A percentile compares a stretch with the other conserved stretches of the same genome.
These are phyloP conservation scores for Irpex rosettiformis DNA, from an alignment of 1,284 basidiomycete genomes.

Conservation along the genomic window DNA sequence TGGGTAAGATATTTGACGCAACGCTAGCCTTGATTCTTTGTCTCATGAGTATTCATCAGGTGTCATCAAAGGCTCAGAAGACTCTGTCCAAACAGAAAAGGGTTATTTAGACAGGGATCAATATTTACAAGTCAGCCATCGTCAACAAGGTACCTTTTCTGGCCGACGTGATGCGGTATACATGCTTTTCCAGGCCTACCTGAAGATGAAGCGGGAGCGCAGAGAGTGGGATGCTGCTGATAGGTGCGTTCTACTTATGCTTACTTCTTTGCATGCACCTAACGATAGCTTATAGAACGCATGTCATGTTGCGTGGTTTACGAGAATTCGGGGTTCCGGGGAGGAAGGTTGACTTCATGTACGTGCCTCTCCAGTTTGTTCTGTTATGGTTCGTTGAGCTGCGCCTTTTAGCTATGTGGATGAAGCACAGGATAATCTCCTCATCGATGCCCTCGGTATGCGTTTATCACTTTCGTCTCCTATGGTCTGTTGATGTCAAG, in stretches of 20 bases:
- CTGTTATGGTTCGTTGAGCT: background rate
- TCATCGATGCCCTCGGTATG: constrained; percentile 63
- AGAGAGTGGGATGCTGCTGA: constrained; percentile 63
- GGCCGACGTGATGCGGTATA: constrained; percentile 48
- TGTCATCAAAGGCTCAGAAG: constrained; percentile 66
- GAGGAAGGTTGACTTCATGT: constrained; percentile 56
- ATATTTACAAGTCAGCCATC: constrained; percentile 47
- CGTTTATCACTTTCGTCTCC: background rate
- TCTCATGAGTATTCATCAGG: constrained; percentile 33
- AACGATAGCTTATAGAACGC: constrained; percentile 39
- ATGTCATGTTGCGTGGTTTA: constrained; percentile 43
- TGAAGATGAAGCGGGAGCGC: constrained; percentile 39
- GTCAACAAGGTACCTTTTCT: constrained; percentile 54
- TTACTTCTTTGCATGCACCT: background rate
- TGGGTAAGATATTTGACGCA: constrained; percentile 39
- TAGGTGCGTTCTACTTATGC: constrained; percentile 34
- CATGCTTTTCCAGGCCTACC: constrained; percentile 52
- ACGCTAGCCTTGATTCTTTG: background rate
- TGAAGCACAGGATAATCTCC: constrained; percentile 68
- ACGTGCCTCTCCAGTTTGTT: constrained; percentile 19
- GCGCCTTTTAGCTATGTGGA: constrained; percentile 55
- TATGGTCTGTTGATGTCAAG: background rate
- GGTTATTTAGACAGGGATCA: constrained; percentile 40
- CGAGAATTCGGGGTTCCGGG: constrained; percentile 33
- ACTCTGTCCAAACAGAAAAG: constrained; percentile 31